phyloP scores from a whole-genome alignment of 1,139 yeast genomes.

The Scheffersomyces titani region DNA sequence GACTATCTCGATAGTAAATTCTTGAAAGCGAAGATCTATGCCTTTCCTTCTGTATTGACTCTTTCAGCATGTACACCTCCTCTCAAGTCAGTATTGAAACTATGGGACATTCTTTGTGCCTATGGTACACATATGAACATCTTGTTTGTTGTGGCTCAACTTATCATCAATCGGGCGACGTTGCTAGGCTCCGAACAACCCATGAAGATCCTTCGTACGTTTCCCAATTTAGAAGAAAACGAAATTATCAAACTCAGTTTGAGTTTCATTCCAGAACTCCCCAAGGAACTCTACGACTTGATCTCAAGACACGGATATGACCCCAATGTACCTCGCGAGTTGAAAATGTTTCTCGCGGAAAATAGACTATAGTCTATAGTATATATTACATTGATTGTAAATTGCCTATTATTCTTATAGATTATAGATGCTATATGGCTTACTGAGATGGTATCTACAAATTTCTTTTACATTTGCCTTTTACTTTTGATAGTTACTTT shows the following conservation, averaged over 20 bases:
- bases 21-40: constrained; percentile 80
- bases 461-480: not conserved
- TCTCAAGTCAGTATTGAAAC: constrained; percentile 64
- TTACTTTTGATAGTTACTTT: not conserved
- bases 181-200: constrained; percentile 65
- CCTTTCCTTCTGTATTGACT: constrained; percentile 85
- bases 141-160: constrained; percentile 80
- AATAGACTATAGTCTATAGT: not conserved
- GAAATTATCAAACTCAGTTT: constrained; percentile 78
- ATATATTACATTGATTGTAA: not conserved
- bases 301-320: constrained; percentile 76
- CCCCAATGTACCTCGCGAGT: constrained; percentile 41
- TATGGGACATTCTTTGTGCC: constrained; percentile 92
- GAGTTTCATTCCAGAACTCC: constrained; percentile 78
- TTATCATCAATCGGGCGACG: constrained; percentile 65
- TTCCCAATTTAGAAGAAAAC: constrained; percentile 72
- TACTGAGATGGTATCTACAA: not conserved
- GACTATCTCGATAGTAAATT: constrained; percentile 62
- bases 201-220: constrained; percentile 70
- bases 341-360: constrained; percentile 22
- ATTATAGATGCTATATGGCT: not conserved
- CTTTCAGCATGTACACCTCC: constrained; percentile 92
- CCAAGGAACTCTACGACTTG: constrained; percentile 65
- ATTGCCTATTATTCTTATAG: not conserved
- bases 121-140: constrained; percentile 90